A percentile compares a stretch with the other conserved stretches of the same genome.
phyloP scores from a whole-genome alignment of 495 filamentous ascomycete genomes.

The Cudoniella acicularis region DNA sequence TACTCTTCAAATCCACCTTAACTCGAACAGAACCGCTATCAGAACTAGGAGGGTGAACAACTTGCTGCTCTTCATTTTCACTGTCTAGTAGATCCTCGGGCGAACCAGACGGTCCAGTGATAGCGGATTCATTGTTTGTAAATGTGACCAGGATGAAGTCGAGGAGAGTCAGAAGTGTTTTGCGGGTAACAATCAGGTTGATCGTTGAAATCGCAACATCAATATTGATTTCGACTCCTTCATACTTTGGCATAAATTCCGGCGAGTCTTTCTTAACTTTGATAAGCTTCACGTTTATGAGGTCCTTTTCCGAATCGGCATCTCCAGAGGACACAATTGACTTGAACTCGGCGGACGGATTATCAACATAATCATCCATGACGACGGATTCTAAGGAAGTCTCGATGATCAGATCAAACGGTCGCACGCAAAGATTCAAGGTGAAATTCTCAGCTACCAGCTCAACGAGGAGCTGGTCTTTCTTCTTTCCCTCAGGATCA shows the following conservation, averaged over 20 bases:
- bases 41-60: neutral
- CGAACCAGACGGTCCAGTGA: neutral
- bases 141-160: conserved; percentile 97
- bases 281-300: conserved; percentile 83
- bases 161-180: conserved; percentile 87
- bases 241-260: conserved; percentile 85
- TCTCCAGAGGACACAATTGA: conserved; percentile 90
- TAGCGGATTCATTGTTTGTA: conserved; percentile 56
- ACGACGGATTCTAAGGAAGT: conserved; percentile 83
- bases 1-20: conserved; percentile 89
- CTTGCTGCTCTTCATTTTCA: conserved; percentile 19
- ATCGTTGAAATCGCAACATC: conserved; percentile 92
- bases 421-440: conserved; percentile 80
- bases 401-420: conserved; percentile 88
- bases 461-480: conserved; percentile 82
- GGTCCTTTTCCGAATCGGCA: conserved; percentile 66
- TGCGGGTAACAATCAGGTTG: conserved; percentile 89
- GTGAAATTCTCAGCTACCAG: conserved; percentile 86
- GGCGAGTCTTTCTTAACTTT: conserved; percentile 89
- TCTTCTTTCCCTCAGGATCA: conserved; percentile 71
- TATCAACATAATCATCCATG: conserved; percentile 90
- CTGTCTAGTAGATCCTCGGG: conserved; percentile 20
- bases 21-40: conserved; percentile 42
- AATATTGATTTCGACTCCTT: conserved; percentile 89
- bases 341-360: conserved; percentile 90